phyloP scores from a whole-genome alignment of 2,329 filamentous ascomycete species.

The Chaetomiaceae sp. region DNA sequence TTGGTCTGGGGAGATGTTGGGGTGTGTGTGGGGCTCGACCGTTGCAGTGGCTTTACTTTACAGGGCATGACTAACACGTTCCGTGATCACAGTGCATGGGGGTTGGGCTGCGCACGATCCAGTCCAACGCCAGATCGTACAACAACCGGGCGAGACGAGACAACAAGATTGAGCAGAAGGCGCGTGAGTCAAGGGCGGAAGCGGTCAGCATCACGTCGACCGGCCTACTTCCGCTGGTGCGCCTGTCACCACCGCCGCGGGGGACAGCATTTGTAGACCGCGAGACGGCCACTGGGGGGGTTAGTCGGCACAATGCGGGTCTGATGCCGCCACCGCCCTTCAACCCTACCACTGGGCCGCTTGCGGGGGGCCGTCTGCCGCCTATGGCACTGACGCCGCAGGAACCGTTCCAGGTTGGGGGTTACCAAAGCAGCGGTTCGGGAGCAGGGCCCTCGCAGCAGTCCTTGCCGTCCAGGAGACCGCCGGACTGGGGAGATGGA shows the following conservation, averaged over 20 bases:
- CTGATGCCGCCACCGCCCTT: constrained; percentile 14
- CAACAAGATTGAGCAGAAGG: constrained; percentile 8
- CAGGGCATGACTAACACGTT: background rate
- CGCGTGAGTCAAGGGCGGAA: constrained; percentile 6
- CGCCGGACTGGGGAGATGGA: background rate
- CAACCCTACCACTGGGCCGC: background rate
- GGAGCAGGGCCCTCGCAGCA: background rate
- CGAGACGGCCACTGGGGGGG: background rate
- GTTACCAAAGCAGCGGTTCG: background rate
- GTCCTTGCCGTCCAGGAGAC: background rate
- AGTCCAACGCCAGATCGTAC: constrained; percentile 20
- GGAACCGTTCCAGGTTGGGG: background rate
- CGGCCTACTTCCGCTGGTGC: background rate
- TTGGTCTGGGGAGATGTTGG: no score
- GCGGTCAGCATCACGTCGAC: background rate
- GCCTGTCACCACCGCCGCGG: background rate
- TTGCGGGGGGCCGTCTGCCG: background rate
- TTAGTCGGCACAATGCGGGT: background rate
- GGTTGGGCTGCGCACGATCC: constrained; percentile 16
- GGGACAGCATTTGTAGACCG: no score
- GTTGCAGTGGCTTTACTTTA: no score
- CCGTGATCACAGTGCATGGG: constrained; percentile 18
- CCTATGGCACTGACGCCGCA: constrained; percentile 1
- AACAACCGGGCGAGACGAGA: constrained; percentile 19
- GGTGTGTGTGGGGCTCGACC: no score